These are phyloP conservation scores for Pseudogymnoascus sp. DNA, from an alignment of 2,329 filamentous ascomycete genomes.

Conservation along the genomic window DNA sequence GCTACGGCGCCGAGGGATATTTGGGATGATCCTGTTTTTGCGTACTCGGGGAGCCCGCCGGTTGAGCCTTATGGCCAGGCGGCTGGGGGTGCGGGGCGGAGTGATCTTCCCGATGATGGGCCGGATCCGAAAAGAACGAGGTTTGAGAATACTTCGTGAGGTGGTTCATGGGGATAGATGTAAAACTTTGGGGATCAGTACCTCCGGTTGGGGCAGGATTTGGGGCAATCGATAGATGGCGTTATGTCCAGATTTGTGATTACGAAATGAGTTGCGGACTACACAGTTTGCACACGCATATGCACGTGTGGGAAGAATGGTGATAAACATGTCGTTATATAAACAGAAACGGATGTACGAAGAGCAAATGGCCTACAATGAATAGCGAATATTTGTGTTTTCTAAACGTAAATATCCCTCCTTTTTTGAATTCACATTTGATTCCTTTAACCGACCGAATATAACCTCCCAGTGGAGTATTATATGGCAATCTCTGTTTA, in stretches of 20 bases:
- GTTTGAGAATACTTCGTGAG: neutral
- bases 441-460: too few relatives aligned
- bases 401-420: too few relatives aligned
- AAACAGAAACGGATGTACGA: too few relatives aligned
- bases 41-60: neutral
- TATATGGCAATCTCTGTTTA: too few relatives aligned
- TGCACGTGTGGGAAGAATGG: neutral
- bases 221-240: neutral
- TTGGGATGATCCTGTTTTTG: constrained; percentile 5
- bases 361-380: too few relatives aligned
- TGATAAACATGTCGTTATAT: too few relatives aligned
- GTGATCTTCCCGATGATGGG: neutral
- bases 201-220: neutral
- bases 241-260: neutral
- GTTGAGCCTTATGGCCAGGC: neutral
- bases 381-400: too few relatives aligned
- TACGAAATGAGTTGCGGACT: too few relatives aligned
- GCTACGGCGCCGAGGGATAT: neutral
- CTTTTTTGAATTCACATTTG: too few relatives aligned
- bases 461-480: too few relatives aligned
- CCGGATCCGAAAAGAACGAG: neutral
- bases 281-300: neutral
- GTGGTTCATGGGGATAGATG: neutral
- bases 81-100: neutral
- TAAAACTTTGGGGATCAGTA: neutral